Conservation (phyloP, 257 asterid species). For the Schizonepeta tenuifolia region DNA sequence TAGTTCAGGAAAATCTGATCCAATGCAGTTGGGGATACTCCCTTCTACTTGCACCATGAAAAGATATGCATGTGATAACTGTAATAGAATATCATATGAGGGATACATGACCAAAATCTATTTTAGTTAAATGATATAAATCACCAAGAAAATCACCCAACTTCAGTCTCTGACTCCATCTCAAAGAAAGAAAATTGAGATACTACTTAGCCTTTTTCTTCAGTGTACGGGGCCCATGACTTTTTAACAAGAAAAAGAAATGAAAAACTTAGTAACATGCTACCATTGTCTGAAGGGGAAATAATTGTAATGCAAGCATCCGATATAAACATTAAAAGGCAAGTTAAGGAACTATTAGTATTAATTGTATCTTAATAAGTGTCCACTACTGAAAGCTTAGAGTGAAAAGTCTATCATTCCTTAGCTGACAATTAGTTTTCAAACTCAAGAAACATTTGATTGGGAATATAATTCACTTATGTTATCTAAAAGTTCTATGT, state of each 20-base stretch:
- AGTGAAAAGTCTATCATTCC: conserved; percentile 1
- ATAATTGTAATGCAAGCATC: not conserved
- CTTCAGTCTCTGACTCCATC: not conserved
- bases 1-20: not conserved
- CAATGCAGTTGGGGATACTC: not conserved
- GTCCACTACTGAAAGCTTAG: not conserved
- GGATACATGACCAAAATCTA: not conserved
- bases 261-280: not conserved
- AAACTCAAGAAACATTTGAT: not conserved
- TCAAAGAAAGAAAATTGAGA: not conserved
- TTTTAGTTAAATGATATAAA: conserved; percentile 1
- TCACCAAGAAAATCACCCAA: not conserved
- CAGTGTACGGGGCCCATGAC: not conserved
- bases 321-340: not conserved
- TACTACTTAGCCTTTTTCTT: not conserved
- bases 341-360: not conserved
- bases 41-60: conserved; percentile 19
- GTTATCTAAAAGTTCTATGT: not conserved
- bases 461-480: not conserved
- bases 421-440: not conserved
- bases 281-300: not conserved
- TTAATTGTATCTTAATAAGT: not conserved
- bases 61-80: not conserved
- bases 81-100: not conserved
- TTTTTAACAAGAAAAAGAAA: not conserved